These are phyloP conservation scores for Hirsutella rhossiliensis DNA, from an alignment of 2,329 filamentous ascomycete species.

Conservation along the genomic window DNA sequence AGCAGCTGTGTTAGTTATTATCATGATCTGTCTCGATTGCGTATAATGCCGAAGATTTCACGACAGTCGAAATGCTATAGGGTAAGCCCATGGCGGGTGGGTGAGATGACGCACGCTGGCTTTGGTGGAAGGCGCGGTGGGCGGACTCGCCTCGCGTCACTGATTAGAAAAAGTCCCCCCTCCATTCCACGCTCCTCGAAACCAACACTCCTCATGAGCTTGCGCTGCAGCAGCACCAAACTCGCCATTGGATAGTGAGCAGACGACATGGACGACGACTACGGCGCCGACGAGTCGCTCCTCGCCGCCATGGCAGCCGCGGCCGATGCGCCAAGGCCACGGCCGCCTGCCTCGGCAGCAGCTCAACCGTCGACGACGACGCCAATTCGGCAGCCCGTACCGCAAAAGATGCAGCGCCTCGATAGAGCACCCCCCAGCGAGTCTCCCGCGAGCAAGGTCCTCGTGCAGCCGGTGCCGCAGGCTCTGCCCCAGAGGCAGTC, in stretches of 20 bases:
- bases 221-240: neutral
- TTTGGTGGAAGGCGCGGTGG: too few relatives aligned
- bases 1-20: too few relatives aligned
- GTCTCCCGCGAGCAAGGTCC: conserved; percentile 41
- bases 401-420: conserved; percentile 36
- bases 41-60: too few relatives aligned
- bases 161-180: too few relatives aligned
- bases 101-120: too few relatives aligned
- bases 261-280: conserved; percentile 36
- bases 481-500: conserved; percentile 53
- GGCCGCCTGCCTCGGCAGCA: neutral
- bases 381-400: conserved; percentile 24
- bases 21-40: too few relatives aligned
- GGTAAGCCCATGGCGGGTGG: too few relatives aligned
- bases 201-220: neutral
- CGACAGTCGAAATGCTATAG: too few relatives aligned
- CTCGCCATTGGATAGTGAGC: neutral
- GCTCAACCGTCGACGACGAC: neutral
- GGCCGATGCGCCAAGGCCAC: conserved; percentile 10
- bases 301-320: conserved; percentile 42
- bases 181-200: too few relatives aligned
- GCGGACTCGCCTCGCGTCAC: too few relatives aligned
- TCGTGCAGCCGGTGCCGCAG: conserved; percentile 83
- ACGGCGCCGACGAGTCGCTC: conserved; percentile 44
- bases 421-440: conserved; percentile 35